Evolutionary conservation across 192 early-diverging fungal species (phyloP), one percentile per base, ranked within the genome.

Genomic region (Coemansia sp.): DNA sequence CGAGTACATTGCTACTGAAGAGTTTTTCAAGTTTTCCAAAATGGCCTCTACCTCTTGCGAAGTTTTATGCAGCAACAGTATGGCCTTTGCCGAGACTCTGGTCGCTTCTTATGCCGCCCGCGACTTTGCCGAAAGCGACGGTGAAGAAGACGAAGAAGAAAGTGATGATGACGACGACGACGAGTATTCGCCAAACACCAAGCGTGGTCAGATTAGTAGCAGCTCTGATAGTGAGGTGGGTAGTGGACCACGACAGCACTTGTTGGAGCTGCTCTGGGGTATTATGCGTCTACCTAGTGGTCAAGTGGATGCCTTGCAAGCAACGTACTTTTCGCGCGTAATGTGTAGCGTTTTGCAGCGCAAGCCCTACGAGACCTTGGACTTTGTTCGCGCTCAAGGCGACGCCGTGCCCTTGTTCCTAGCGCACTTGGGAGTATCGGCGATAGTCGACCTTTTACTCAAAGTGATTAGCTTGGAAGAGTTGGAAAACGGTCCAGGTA

Each of bases 401-500:
- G 85, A 91, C 58, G 88, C 94, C 10, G 86, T 97, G 0, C 67
- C 73, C 32, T 90, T 88, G 73, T 87, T 98, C 37, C 82, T 98
- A 11, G 81, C 76, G 52, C 96, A 98, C 73, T 86, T 98, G 73
- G 88, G 89, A 27, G 92, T 88, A 52, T 93, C 94, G 11, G 86
- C 95, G 1, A 91, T 97, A 45, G 92, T 92, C 61, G 96, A 98
- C 71, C 83, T 98, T 34, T 75, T 98, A 52, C 87, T 98, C 49
- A 97, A 94, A 67, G 85, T 98, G 12, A 92, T 98, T 62, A 95
- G 93, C 69, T 84, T 95, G 64, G 94, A 95, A 55, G 96, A 98
- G 67, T 82, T 94, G 18, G 88, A 91, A 15, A 91, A 94, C 67
- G 94, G 91, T 2, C 84, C 87, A 16, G 93, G 94, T 16, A 88